phyloP scores from a whole-genome alignment of 2,329 filamentous ascomycete species.

The Rhexocercosporidium sp. region DNA sequence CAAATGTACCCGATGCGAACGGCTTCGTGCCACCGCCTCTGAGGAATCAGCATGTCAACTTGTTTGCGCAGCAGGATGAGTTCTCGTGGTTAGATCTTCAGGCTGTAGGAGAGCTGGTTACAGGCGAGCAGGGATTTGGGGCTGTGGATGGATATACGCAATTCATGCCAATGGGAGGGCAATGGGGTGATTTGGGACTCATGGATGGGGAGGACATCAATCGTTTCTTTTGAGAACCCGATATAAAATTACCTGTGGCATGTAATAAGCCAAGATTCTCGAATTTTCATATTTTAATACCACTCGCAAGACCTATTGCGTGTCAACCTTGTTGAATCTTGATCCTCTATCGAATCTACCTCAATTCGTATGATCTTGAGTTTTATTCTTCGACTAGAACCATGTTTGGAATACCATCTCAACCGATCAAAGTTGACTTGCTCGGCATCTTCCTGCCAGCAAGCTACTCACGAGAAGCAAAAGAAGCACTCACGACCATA shows the following conservation, averaged over 20 bases:
- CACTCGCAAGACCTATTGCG: too few relatives aligned
- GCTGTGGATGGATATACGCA: constrained; percentile 25
- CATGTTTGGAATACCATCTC: too few relatives aligned
- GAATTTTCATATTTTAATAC: too few relatives aligned
- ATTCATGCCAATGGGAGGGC: constrained; percentile 20
- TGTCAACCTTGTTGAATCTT: too few relatives aligned
- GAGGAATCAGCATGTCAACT: constrained; percentile 42
- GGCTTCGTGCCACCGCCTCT: background rate
- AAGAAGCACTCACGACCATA: too few relatives aligned
- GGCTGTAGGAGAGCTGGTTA: constrained; percentile 62
- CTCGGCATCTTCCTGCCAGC: too few relatives aligned
- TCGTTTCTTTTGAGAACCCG: constrained; percentile 14
- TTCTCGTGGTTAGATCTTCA: constrained; percentile 68
- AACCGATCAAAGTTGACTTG: too few relatives aligned
- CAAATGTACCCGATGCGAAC: constrained; percentile 10
- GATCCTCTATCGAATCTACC: too few relatives aligned
- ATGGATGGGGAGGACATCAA: constrained; percentile 20
- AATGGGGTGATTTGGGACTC: constrained; percentile 22
- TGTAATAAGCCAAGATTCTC: too few relatives aligned
- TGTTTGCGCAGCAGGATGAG: constrained; percentile 48
- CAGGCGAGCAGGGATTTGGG: constrained; percentile 44
- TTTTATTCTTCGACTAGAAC: too few relatives aligned
- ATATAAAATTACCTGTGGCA: background rate
- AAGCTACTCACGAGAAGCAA: too few relatives aligned
- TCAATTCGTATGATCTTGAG: too few relatives aligned